phyloP scores from a whole-genome alignment of 495 filamentous ascomycete species.

The Penicillium lagena region DNA sequence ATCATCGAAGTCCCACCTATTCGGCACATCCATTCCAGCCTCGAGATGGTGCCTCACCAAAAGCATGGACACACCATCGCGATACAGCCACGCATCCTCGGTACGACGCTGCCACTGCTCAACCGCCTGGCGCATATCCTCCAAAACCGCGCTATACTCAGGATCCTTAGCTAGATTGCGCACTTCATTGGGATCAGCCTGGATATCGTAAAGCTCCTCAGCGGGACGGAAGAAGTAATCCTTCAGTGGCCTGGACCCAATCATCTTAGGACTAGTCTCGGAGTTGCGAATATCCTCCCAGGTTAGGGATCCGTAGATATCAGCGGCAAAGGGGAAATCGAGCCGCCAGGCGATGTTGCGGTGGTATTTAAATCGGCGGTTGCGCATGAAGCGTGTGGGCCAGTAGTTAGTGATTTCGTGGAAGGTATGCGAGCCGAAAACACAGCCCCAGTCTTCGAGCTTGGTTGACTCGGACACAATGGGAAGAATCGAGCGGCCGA shows the following conservation, averaged over 20 bases:
- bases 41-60: slow-evolving; percentile 24
- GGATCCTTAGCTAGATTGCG: slow-evolving; percentile 24
- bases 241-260: slow-evolving; percentile 26
- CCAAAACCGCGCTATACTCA: slow-evolving; percentile 14
- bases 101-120: slow-evolving; percentile 32
- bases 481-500: slow-evolving; percentile 32
- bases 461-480: slow-evolving; percentile 16
- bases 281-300: slow-evolving; percentile 39
- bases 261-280: slow-evolving; percentile 19
- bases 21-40: slow-evolving; percentile 31
- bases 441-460: slow-evolving; percentile 17
- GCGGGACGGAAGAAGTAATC: slow-evolving; percentile 34
- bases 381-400: slow-evolving; percentile 39
- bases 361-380: slow-evolving; percentile 36
- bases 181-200: slow-evolving; percentile 32
- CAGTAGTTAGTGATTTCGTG: slow-evolving; percentile 44
- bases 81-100: slow-evolving; percentile 34
- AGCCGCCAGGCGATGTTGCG: slow-evolving; percentile 39
- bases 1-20: slow-evolving; percentile 35
- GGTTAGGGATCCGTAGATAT: slow-evolving; percentile 35
- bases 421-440: slow-evolving; percentile 45
- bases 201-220: slow-evolving; percentile 37
- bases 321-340: slow-evolving; percentile 40
- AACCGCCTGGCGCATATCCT: slow-evolving; percentile 21
- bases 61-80: slow-evolving; percentile 31